Evolutionary conservation across 2,329 filamentous ascomycete species (phyloP), one percentile per base, ranked within the genome.

Genomic region (Mycosphaerella arachidis): DNA sequence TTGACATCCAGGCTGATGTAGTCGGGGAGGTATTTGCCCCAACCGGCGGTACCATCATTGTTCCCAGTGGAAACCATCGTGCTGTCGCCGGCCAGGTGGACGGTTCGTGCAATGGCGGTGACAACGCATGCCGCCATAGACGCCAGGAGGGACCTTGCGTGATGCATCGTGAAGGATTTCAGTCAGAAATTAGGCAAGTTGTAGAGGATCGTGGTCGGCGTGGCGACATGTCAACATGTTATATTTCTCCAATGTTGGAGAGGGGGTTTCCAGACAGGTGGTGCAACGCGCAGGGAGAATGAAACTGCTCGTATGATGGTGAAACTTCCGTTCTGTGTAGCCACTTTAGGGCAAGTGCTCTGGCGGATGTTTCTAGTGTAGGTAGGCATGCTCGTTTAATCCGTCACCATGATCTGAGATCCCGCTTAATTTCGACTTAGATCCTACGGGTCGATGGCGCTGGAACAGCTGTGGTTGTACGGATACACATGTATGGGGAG

Each of bases 11-110:
- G 69, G 10, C 78, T 74, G 58, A 83, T 70, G 46, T 79, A 83
- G 68, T 83, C 79, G 51, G 78, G 75, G 13, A 89, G 76, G 69
- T 82, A 85, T 63, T 82, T 75, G 20, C 85, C 86, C 85, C 86
- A 89, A 48, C 86, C 86, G 80, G 58, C 30, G 29, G 61, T 61
- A 9, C 76, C 75, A 16, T 74, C 72, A 6, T 76, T 78, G 31
- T 77, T 77, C 4, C 78, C 79, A 10, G 71, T 76, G 45, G 70
- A 72, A 1, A 83, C 83, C 83, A 86, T 87, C 0, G 85, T 87
- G 16, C 82, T 85, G 69, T 87, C 85, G 35, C 85, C 85, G 8
- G 81, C 82, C 40, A 86, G 74, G 65, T 83, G 84, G 20, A 85
- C 74, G 0, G 79, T 84, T 27, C 55, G 57, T 18, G 59, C 61